Evolutionary conservation across 257 asterid genomes (phyloP), one percentile per base, ranked within the genome.

Genomic region (Solanum microdontum): DNA sequence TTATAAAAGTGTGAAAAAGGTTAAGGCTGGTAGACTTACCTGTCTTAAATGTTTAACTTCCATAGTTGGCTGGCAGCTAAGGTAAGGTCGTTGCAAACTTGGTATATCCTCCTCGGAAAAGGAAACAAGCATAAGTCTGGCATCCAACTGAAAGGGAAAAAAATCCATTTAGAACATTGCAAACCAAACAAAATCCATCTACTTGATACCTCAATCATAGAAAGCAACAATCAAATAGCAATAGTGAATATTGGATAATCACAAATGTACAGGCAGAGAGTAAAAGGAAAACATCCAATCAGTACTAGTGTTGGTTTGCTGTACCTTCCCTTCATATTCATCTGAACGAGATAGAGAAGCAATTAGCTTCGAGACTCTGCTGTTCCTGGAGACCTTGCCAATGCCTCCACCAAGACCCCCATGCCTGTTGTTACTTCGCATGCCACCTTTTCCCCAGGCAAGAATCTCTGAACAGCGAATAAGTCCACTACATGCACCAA

Each of bases 361-460:
- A 90, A 96, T 92, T 87, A 97, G 91, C 93, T 93, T 96, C 34
- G 96, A 86, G 84, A 96, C 89, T 62, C 98, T 91, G 88, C 91
- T 93, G 86, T 87, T 91, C 92, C 94, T 91, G 48, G 95, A 75
- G 73, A 91, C 86, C 91, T 89, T 95, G 87, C 94, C 92, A 84
- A 83, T 89, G 85, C 94, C 90, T 88, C 96, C 94, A 87, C 92
- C 79, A 26, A 83, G 87, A 69, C 94, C 93, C 87, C 95, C 96
- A 88, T 94, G 96, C 55, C 99, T 92, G 82, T 89, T 91, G 88
- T 91, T 91, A 92, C 96, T 95, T 28, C 99, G 98, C 91, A 92
- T 85, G 91, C 99, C 96, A 82, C 97, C 98, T 91, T 93, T 93
- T 89, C 99, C 99, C 99, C 99, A 97, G 86, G 95, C 94, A 83